phyloP scores from a whole-genome alignment of 306 rosid species.

The Ormosia emarginata region DNA sequence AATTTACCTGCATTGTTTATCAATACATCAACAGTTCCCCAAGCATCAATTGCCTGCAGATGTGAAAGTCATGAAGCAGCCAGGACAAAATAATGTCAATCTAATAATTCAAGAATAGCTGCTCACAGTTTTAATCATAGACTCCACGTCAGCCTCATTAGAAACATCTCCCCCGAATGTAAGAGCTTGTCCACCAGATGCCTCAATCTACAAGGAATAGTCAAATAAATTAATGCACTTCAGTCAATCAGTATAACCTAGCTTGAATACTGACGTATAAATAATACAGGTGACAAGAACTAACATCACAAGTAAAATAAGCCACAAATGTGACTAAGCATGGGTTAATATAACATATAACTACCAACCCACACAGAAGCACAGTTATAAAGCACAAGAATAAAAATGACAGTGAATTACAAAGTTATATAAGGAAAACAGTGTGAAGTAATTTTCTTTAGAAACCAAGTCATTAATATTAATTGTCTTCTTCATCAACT shows the following conservation, averaged over 20 bases:
- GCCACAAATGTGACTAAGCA: slow-evolving; percentile 9
- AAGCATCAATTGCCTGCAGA: slow-evolving; percentile 81
- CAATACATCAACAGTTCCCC: slow-evolving; percentile 95
- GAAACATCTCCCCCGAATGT: slow-evolving; percentile 92
- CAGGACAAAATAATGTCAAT: slow-evolving; percentile 22
- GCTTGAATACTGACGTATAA: neutral
- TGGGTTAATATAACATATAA: neutral
- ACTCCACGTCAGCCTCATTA: slow-evolving; percentile 77
- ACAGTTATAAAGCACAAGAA: neutral
- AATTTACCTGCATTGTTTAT: slow-evolving; percentile 83
- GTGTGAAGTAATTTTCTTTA: neutral
- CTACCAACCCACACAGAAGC: neutral
- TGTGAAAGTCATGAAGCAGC: slow-evolving; percentile 36
- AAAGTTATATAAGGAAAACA: neutral
- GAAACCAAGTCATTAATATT: neutral
- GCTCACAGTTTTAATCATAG: slow-evolving; percentile 88
- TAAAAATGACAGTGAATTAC: neutral
- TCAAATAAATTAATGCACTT: slow-evolving; percentile 14
- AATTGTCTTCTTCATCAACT: slow-evolving; percentile 3
- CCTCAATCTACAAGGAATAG: slow-evolving; percentile 63
- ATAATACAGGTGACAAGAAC: slow-evolving; percentile 2
- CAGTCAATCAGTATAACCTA: neutral
- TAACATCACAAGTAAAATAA: neutral
- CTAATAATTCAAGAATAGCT: slow-evolving; percentile 22
- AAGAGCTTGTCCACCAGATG: slow-evolving; percentile 77